Base-by-base conservation (phyloP, 202 grass and related monocot species). In the Zizania palustris region DNA sequence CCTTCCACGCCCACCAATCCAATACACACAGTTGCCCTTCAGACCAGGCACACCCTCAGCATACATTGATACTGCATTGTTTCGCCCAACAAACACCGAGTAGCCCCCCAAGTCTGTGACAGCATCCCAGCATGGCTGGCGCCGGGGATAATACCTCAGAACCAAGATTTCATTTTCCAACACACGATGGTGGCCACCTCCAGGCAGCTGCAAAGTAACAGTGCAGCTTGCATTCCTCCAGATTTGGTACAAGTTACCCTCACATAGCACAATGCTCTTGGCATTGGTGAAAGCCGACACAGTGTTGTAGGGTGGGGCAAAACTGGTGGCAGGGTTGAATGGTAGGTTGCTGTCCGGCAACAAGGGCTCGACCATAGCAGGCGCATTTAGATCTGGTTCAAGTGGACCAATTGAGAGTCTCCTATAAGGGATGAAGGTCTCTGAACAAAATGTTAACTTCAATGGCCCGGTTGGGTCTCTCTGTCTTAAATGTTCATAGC, bases 171-270 rank as follows among this genome's bases (percentile, higher is more conserved):
- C 86, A 80, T 88, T 88, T 38, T 88, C 86, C 0, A 76, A 43
- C 0, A 88, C 76, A 1, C 86, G 81, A 0, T 50, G 65, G 38
- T 88, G 86, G 38, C 86, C 86, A 1, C 86, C 86, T 65, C 42
- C 86, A 5, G 86, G 86, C 35, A 88, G 71, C 76, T 88, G 81
- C 41, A 88, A 35, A 70, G 76, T 88, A 18, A 88, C 86, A 0
- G 86, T 84, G 59, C 86, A 84, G 71, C 86, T 88, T 6, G 76
- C 58, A 21, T 88, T 88, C 49, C 81, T 80, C 86, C 86, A 84
- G 50, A 88, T 68, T 43, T 88, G 86, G 50, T 88, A 84, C 35
- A 88, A 43, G 48, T 39, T 84, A 7, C 86, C 76, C 34, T 88
- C 76, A 0, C 81, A 88, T 20, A 88, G 69, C 4, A 88, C 81